A percentile compares a stretch with the other conserved stretches of the same genome.
Conservation (phyloP, 495 filamentous ascomycete genomes). For the Geopyxis carbonaria region DNA sequence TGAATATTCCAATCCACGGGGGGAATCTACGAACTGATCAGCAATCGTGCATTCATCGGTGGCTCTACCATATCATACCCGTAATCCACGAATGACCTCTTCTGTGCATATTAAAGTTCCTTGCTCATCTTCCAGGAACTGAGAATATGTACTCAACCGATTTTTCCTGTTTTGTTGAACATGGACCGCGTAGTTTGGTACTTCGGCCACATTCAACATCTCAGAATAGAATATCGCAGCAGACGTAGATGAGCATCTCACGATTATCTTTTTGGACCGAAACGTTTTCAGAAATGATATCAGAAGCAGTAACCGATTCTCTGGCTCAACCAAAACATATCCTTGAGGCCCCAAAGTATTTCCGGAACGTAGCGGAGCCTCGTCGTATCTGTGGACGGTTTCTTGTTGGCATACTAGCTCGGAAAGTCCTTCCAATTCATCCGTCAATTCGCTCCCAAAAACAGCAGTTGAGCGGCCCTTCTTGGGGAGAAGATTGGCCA, state of each 20-base stretch:
- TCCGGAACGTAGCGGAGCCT: background rate
- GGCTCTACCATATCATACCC: slow-evolving; percentile 12
- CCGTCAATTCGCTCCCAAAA: slow-evolving; percentile 8
- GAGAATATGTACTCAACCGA: slow-evolving; percentile 7
- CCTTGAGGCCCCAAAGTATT: slow-evolving; percentile 10
- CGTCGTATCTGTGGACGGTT: slow-evolving; percentile 1
- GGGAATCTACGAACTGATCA: slow-evolving; percentile 9
- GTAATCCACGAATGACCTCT: slow-evolving; percentile 11
- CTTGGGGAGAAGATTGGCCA: slow-evolving; percentile 16
- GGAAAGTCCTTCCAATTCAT: slow-evolving; percentile 7
- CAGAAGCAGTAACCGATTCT: slow-evolving; percentile 21
- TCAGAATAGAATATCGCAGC: slow-evolving; percentile 11
- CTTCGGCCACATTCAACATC: slow-evolving; percentile 11
- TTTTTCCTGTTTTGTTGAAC: slow-evolving; percentile 17
- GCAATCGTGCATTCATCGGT: too few species aligned
- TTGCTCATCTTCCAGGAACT: slow-evolving; percentile 14
- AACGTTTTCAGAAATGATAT: slow-evolving; percentile 23
- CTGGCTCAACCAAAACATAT: slow-evolving; percentile 18
- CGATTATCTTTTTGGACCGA: slow-evolving; percentile 19
- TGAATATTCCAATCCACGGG: slow-evolving; percentile 21
- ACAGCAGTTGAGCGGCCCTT: slow-evolving; percentile 4
- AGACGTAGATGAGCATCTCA: slow-evolving; percentile 17
- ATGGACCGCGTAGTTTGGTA: slow-evolving; percentile 12
- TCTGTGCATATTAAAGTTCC: slow-evolving; percentile 20
- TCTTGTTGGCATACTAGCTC: slow-evolving; percentile 5